Evolutionary conservation across 805 yeast genomes (phyloP), one percentile per base, ranked within the genome.

Genomic region (Candida qinlingensis): DNA sequence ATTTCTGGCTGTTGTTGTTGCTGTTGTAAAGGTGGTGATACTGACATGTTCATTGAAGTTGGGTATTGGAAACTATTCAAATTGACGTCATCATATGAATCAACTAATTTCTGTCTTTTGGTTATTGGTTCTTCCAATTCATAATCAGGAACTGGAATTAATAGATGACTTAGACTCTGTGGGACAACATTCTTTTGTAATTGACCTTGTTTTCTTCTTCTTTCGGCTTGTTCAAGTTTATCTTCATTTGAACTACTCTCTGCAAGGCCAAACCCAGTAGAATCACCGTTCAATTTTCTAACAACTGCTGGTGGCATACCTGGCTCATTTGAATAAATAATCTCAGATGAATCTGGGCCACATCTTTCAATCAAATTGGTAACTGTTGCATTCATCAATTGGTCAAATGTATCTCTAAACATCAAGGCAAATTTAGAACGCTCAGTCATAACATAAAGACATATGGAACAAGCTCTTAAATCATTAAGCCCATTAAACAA

Each of bases 321-420:
- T 7, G 72, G 72, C 36, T 66, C 66, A 39, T 58, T 56, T 43
- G 62, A 66, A 56, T 75, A 74, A n/a, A 79, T 70, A 29, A 79
- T 65, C 53, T 80, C 84, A 2, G 80, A 70, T 4, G 84, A 75
- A 60, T 79, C 80, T 1, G 83, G 82, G 0, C 85, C 84, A 68
- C 85, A 79, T 56, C 83, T 68, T 48, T 80, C 78, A 47, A 79
- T 77, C 55, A 81, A 64, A 55, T 82, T 80, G 43, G 81, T 83
- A 29, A 81, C 73, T 0, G 87, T 81, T 7, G 85, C 84, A 54
- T 73, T 70, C 80, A 81, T 77, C 49, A 82, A 63, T 55, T 80
- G 83, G 58, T 82, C 88, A 65, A 82, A 82, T 2, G 85, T 80
- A 56, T 82, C 86, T 60, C 87, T 70, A 57, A 81, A 82, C 37